Conservation (phyloP, 2,329 filamentous ascomycete genomes). For the Aspergillus nomiae region DNA sequence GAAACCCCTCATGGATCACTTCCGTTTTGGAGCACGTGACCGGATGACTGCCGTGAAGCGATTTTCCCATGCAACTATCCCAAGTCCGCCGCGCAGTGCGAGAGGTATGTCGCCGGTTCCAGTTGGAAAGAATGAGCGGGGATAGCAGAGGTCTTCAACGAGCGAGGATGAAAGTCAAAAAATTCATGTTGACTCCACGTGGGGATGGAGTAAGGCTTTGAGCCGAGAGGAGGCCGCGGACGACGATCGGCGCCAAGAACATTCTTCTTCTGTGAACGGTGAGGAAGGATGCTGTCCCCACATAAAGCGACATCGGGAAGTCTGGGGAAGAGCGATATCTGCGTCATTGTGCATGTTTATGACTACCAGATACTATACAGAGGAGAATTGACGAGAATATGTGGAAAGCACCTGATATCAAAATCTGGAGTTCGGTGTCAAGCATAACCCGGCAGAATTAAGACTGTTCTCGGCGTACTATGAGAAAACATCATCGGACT, state of each 20-base stretch:
- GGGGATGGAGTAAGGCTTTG: neutral
- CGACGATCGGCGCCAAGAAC: neutral
- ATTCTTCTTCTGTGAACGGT: neutral
- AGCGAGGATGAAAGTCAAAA: neutral
- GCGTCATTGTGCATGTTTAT: neutral
- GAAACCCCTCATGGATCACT: constrained; percentile 1
- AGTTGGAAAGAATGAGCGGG: neutral
- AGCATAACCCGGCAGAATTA: too few species aligned
- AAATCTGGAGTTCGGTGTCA: neutral
- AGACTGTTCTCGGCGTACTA: too few species aligned
- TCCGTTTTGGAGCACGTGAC: neutral
- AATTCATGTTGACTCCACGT: neutral
- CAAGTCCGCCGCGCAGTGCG: neutral
- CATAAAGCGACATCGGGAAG: neutral
- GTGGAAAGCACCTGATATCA: neutral
- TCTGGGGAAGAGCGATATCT: neutral
- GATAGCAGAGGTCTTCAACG: neutral
- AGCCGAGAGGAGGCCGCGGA: neutral
- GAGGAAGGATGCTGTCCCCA: neutral
- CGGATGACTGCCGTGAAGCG: neutral
- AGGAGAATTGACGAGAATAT: neutral
- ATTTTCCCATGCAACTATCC: neutral
- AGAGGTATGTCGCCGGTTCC: neutral
- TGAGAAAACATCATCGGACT: too few species aligned
- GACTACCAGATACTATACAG: neutral